Evolutionary conservation across 1,284 basidiomycete species (phyloP).

Genomic region (Singerocomus inundabilis): DNA sequence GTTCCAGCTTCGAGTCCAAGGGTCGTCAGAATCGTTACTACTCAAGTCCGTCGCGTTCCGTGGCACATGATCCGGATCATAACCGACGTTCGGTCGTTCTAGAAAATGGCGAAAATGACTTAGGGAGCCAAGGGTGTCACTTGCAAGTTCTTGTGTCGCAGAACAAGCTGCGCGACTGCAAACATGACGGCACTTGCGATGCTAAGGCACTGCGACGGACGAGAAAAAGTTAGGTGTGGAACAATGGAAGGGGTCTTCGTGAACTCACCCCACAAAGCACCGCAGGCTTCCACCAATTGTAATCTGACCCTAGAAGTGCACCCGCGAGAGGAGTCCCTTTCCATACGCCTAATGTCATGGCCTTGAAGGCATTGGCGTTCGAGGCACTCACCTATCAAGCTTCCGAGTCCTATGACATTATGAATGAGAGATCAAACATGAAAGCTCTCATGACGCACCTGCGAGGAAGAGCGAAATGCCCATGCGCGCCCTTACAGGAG

Average conservation of each 20-base stretch:
- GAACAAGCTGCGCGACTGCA: conserved; percentile 3
- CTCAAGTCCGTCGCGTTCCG: too few species aligned
- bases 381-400: conserved; percentile 22
- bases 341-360: background rate
- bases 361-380: background rate
- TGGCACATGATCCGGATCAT: too few species aligned
- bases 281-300: conserved; percentile 27
- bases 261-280: conserved; percentile 29
- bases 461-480: conserved; percentile 29
- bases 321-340: conserved; percentile 29
- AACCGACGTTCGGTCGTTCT: background rate
- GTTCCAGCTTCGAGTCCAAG: too few species aligned
- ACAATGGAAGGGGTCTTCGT: background rate
- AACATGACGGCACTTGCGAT: conserved; percentile 13
- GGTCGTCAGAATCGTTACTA: background rate
- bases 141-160: background rate
- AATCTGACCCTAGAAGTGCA: conserved; percentile 23
- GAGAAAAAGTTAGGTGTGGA: conserved; percentile 4
- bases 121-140: background rate
- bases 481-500: conserved; percentile 21
- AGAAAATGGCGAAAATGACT: background rate
- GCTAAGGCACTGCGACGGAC: conserved; percentile 11
- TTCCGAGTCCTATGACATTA: conserved; percentile 21
- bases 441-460: conserved; percentile 13
- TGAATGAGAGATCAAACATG: background rate